Percentiles rank a stretch among this genome's conserved stretches.
phyloP scores from a whole-genome alignment of 257 asterid species.

The Thymus mandschuricus region DNA sequence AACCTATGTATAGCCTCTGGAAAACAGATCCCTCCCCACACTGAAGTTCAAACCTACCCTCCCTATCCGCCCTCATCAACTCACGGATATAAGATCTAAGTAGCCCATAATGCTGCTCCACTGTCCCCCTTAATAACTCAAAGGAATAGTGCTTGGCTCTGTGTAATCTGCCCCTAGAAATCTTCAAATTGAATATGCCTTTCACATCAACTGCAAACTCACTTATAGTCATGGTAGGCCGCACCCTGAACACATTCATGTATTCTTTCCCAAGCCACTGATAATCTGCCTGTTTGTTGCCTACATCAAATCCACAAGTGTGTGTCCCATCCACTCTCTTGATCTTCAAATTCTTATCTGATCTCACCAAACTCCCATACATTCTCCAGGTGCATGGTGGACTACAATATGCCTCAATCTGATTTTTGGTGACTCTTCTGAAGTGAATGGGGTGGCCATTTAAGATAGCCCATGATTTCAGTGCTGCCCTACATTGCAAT shows the following conservation, averaged over 20 bases:
- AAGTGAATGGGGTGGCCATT: neutral
- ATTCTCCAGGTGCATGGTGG: neutral
- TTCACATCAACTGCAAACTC: neutral
- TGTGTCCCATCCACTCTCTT: neutral
- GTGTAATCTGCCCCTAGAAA: neutral
- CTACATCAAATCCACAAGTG: neutral
- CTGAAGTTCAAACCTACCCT: neutral
- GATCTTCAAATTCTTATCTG: neutral
- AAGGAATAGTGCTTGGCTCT: neutral
- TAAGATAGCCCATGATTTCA: neutral
- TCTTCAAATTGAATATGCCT: too few species aligned
- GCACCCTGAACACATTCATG: neutral
- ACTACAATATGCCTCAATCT: neutral
- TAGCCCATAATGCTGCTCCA: neutral
- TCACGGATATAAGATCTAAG: neutral
- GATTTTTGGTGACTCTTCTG: neutral
- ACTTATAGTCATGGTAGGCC: neutral
- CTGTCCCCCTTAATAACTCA: neutral
- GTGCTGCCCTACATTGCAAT: neutral
- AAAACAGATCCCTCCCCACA: neutral
- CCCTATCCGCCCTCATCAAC: neutral
- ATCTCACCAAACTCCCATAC: too few species aligned
- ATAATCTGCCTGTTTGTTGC: neutral
- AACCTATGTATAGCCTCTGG: neutral
- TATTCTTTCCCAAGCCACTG: neutral